Conservation (phyloP, 345 rosid genomes). For the Melaleuca quinquenervia region DNA sequence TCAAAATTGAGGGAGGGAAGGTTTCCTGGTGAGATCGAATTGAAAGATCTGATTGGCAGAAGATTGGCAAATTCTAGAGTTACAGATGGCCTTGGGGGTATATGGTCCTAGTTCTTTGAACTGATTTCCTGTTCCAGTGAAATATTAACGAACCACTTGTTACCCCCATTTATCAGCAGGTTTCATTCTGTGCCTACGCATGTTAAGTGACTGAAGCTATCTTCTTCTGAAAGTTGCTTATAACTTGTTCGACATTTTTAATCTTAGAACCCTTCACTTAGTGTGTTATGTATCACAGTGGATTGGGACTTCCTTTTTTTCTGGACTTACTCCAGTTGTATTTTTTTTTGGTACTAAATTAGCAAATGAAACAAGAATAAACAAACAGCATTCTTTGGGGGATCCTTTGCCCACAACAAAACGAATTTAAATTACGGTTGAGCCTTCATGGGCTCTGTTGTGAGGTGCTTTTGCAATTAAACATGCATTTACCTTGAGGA, state of each 20-base stretch:
- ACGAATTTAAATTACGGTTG: neutral
- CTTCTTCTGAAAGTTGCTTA: neutral
- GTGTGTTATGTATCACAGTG: neutral
- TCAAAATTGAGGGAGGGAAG: constrained; percentile 76
- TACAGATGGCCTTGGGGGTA: constrained; percentile 10
- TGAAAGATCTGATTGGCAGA: constrained; percentile 52
- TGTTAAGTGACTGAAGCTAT: neutral
- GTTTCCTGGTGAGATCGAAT: constrained; percentile 82
- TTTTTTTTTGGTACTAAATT: neutral
- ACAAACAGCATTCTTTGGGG: neutral
- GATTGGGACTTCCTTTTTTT: neutral
- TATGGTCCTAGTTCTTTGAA: constrained; percentile 2
- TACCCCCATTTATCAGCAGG: neutral
- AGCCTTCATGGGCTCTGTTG: neutral
- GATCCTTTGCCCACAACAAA: neutral
- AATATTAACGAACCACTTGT: neutral
- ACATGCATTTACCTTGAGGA: neutral
- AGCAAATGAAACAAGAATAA: neutral
- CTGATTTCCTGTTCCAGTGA: neutral
- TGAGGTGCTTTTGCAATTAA: neutral
- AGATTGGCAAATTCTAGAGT: constrained; percentile 25
- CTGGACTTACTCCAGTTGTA: neutral
- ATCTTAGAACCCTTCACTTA: neutral
- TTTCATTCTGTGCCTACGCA: neutral
- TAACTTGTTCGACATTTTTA: neutral